Conservation (phyloP, 352 stramenopile genomes). For the Phytophthora pini region DNA sequence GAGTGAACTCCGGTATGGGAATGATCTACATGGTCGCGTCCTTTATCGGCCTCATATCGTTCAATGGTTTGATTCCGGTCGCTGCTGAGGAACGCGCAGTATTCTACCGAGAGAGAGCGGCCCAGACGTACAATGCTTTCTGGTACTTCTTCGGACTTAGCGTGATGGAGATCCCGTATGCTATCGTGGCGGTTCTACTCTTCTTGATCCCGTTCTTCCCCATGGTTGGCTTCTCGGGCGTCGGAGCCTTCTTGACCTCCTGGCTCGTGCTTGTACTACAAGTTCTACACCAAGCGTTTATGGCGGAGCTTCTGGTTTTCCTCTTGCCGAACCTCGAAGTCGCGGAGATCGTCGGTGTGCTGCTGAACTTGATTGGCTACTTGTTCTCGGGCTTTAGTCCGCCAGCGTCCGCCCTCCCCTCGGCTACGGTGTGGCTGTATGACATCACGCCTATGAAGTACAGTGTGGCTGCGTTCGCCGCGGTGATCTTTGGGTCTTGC, state of each 20-base stretch:
- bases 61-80: conserved; percentile 19
- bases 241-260: conserved; percentile 29
- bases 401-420: conserved; percentile 29
- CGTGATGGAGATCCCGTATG: conserved; percentile 23
- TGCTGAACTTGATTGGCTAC: conserved; percentile 39
- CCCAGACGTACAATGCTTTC: conserved; percentile 19
- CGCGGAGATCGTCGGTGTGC: conserved; percentile 25
- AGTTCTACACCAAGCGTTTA: conserved; percentile 37
- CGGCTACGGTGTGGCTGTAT: conserved; percentile 18
- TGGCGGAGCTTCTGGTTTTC: conserved; percentile 38
- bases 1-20: conserved; percentile 47
- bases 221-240: conserved; percentile 26
- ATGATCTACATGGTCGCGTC: conserved; percentile 12
- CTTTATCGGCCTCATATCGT: conserved; percentile 10
- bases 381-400: conserved; percentile 47
- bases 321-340: conserved; percentile 37
- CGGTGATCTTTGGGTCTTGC: conserved; percentile 36
- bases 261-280: conserved; percentile 24
- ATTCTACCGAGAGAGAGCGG: conserved; percentile 14
- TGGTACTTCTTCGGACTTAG: conserved; percentile 17
- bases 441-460: conserved; percentile 38
- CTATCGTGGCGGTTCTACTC: conserved; percentile 3
- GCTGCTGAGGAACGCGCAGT: not conserved
- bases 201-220: conserved; percentile 28
- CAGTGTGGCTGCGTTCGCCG: conserved; percentile 33